Percentiles rank a stretch among this genome's conserved stretches.
phyloP scores from a whole-genome alignment of 1,284 basidiomycete genomes.

The Apiotrichum veenhuisii region DNA sequence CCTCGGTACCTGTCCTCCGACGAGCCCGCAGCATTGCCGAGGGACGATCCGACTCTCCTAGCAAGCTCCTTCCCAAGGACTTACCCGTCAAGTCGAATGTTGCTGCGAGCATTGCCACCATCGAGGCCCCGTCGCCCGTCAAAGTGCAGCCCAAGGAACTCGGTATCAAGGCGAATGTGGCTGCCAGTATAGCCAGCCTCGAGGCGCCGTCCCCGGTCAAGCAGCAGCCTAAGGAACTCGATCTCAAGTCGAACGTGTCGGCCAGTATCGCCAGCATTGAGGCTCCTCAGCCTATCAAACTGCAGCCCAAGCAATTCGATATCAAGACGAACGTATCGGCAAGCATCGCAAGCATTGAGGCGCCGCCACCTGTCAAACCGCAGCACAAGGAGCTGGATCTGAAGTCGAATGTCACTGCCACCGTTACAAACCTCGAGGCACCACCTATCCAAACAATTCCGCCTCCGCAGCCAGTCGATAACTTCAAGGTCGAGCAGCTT shows the following conservation, averaged over 20 bases:
- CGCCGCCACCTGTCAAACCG: not conserved
- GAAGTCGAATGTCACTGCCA: not conserved
- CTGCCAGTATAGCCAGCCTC: not conserved
- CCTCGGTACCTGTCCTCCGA: slow-evolving; percentile 1
- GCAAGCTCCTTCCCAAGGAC: not conserved
- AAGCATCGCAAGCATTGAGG: not conserved
- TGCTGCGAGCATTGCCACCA: not conserved
- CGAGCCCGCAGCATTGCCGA: slow-evolving; percentile 8
- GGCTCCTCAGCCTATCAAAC: not conserved
- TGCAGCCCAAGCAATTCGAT: not conserved
- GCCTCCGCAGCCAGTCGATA: not conserved
- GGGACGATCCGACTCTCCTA: not conserved
- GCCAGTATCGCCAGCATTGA: not conserved
- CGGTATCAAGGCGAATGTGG: not conserved
- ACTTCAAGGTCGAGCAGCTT: not conserved
- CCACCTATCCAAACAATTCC: not conserved
- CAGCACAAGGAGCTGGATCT: not conserved
- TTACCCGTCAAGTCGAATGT: not conserved
- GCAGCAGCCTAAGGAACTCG: not conserved
- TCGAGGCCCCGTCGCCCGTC: not conserved
- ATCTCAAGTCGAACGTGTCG: not conserved
- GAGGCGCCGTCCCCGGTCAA: not conserved
- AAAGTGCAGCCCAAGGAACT: not conserved
- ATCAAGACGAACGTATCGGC: not conserved
- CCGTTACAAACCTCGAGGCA: not conserved